Conservation (phyloP, 768 basidiomycete species). For the Suillus plorans region DNA sequence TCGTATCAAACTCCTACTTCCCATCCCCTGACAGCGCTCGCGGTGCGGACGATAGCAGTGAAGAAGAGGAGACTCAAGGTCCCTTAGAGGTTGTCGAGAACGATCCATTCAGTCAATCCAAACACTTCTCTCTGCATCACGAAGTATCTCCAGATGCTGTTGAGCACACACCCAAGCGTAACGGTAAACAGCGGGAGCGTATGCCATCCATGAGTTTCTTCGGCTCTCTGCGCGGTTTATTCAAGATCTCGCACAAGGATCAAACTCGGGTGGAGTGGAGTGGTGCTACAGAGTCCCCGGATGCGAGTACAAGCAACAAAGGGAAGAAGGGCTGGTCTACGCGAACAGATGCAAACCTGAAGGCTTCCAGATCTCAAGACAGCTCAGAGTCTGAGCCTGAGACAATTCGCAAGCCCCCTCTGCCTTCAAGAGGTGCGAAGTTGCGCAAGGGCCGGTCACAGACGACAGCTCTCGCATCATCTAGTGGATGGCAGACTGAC, state of each 20-base stretch:
- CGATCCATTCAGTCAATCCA: slow-evolving; percentile 20
- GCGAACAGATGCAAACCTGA: slow-evolving; percentile 25
- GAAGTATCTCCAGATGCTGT: background rate
- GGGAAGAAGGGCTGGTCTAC: slow-evolving; percentile 26
- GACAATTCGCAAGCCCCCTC: background rate
- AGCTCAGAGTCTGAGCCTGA: slow-evolving; percentile 21
- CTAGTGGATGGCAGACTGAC: slow-evolving; percentile 22
- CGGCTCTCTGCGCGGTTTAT: slow-evolving; percentile 27
- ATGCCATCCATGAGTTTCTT: slow-evolving; percentile 22
- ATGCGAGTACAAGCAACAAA: background rate
- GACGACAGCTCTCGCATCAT: background rate
- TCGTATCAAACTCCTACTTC: background rate
- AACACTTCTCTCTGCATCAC: slow-evolving; percentile 10
- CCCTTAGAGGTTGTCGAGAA: slow-evolving; percentile 26
- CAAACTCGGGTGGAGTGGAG: slow-evolving; percentile 17
- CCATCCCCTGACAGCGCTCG: background rate
- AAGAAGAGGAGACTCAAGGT: slow-evolving; percentile 15
- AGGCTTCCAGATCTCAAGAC: background rate
- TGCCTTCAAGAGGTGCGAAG: slow-evolving; percentile 8
- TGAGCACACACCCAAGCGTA: background rate
- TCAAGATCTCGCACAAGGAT: slow-evolving; percentile 18
- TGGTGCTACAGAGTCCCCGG: background rate
- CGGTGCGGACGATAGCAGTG: slow-evolving; percentile 16
- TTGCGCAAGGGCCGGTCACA: slow-evolving; percentile 12
- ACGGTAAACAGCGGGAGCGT: slow-evolving; percentile 18